A percentile compares a stretch with the other conserved stretches of the same genome.
These are phyloP conservation scores for Euphorbia schlechtendalii DNA, from an alignment of 441 rosid genomes.

Conservation along the genomic window DNA sequence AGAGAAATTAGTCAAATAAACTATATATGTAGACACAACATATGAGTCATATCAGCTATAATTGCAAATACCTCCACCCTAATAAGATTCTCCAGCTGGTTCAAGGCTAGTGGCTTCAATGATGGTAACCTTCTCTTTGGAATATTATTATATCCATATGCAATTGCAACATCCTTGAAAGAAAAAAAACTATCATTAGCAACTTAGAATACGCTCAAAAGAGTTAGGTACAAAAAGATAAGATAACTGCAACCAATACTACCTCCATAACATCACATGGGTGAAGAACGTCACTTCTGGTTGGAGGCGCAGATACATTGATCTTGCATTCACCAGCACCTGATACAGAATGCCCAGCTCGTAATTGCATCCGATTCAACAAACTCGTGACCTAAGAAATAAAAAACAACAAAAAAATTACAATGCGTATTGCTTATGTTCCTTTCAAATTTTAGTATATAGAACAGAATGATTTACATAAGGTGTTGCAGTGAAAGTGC, in stretches of 20 bases:
- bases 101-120: slow-evolving; percentile 65
- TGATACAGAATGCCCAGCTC: slow-evolving; percentile 42
- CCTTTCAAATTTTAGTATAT: background rate
- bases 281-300: slow-evolving; percentile 91
- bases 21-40: background rate
- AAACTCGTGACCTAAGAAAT: slow-evolving; percentile 59
- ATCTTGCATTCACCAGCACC: slow-evolving; percentile 35
- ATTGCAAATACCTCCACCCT: slow-evolving; percentile 59
- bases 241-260: slow-evolving; percentile 14
- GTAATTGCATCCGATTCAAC: slow-evolving; percentile 82
- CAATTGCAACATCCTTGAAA: slow-evolving; percentile 95
- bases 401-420: slow-evolving; percentile 19
- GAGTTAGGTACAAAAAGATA: slow-evolving; percentile 1
- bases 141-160: slow-evolving; percentile 82
- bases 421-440: background rate
- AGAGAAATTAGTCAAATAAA: slow-evolving; percentile 1
- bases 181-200: slow-evolving; percentile 13
- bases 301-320: slow-evolving; percentile 74
- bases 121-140: slow-evolving; percentile 61
- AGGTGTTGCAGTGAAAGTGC: background rate
- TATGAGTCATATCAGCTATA: background rate
- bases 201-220: background rate
- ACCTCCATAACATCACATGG: slow-evolving; percentile 99
- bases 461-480: background rate
- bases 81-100: slow-evolving; percentile 75